Base-by-base conservation (phyloP, 2,329 filamentous ascomycete genomes). In the Orbilia quercus region DNA sequence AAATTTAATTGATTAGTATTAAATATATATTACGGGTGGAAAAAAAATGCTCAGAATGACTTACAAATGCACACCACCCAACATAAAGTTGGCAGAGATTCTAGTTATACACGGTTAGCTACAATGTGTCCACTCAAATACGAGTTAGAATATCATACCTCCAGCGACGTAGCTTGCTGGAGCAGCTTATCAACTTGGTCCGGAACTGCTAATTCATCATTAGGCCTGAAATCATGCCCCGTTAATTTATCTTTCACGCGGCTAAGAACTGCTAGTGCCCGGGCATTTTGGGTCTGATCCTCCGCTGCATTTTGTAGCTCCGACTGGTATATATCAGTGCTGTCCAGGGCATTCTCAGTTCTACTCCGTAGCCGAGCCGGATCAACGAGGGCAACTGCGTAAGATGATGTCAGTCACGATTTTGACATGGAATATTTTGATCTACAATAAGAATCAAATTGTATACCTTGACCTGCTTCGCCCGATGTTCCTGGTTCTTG, bases 211-310 rank as follows among this genome's bases (percentile, higher is more conserved):
- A 99, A 85, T 82, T 98, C 94, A 78, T 96, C 90, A 48, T 86
- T 86, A 1, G 88, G 86, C 81, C 92, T 93, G 81, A 99, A 99
- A 80, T 99, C 95, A 18, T 90, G 86, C 7, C 95, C 95, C 0
- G 92, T 97, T 63, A 99, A 83, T 82, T 99, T 99, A 83, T 97
- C 94, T 81, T 92, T 91, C 44, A 99, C 94, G 0, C 95, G 87
- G 67, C 90, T 89, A 40, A 99, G 84, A 1, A 99, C 96, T 80
- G 98, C 93, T 60, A 99, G 82, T 0, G 95, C 96, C 16, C 94
- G 85, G 23, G 92, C 92, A 78, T 99, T 99, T 82, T 81, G 11
- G 80, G 80, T 55, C 82, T 82, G 34, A 64, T 66, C 60, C 31
- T 60, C 45, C n/a, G 47, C 16, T 5, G 54, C 45, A 34, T 42